Evolutionary conservation across 768 basidiomycete genomes (phyloP).

Genomic region (Panaeolus papilionaceus): DNA sequence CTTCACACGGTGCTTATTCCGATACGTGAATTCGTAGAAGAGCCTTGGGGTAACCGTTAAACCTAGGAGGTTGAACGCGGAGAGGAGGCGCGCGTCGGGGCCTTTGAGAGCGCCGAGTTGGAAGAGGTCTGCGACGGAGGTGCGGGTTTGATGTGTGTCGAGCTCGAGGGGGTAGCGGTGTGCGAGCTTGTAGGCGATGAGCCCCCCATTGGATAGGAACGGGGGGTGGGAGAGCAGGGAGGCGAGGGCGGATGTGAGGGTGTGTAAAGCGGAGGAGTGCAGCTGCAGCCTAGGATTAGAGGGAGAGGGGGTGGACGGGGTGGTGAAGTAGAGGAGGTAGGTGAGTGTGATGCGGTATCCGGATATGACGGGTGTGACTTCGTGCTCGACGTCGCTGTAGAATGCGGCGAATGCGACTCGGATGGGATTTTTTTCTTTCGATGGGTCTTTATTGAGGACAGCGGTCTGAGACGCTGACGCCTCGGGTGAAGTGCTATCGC

Average conservation of each 20-base stretch:
- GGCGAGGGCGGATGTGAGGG: background rate
- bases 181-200: conserved; percentile 41
- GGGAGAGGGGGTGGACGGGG: background rate
- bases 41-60: background rate
- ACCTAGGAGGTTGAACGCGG: background rate
- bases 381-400: conserved; percentile 46
- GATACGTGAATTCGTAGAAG: background rate
- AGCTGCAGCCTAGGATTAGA: conserved; percentile 20
- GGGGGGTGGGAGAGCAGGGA: conserved; percentile 30
- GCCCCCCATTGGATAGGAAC: conserved; percentile 39
- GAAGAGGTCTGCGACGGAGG: no score
- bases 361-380: conserved; percentile 37
- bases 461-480: no score
- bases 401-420: conserved; percentile 41
- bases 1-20: background rate
- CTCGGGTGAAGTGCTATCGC: no score
- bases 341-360: conserved; percentile 47
- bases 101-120: background rate
- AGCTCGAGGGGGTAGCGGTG: conserved; percentile 39
- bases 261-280: background rate
- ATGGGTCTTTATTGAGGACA: no score
- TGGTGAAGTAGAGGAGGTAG: conserved; percentile 39
- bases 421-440: conserved; percentile 22
- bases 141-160: background rate
- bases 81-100: background rate